A percentile compares a stretch with the other conserved stretches of the same genome.
These are phyloP conservation scores for Limnomonas spitsbergensis DNA, from an alignment of 139 green algal species.

Conservation along the genomic window DNA sequence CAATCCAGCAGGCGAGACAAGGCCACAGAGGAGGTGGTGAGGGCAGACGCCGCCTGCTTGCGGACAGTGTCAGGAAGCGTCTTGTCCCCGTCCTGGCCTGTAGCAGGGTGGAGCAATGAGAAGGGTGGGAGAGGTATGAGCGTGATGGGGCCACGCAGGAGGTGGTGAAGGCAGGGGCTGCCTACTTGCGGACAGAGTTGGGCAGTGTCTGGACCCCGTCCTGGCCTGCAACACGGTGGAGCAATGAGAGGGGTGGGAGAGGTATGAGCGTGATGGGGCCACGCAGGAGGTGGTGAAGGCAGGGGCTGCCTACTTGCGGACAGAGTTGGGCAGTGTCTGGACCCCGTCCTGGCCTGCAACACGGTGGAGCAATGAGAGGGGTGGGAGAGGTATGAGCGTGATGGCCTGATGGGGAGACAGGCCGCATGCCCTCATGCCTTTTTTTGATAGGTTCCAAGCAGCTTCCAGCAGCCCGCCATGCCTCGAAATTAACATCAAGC, in stretches of 20 bases:
- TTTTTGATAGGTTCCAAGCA: too few relatives aligned
- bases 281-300: slow-evolving; percentile 25
- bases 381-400: not conserved
- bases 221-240: not conserved
- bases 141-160: slow-evolving; percentile 8
- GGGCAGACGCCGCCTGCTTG: slow-evolving; percentile 23
- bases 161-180: slow-evolving; percentile 36
- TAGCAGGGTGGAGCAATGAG: not conserved
- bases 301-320: too few relatives aligned
- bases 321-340: too few relatives aligned
- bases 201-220: slow-evolving; percentile 28
- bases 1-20: slow-evolving; percentile 3
- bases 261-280: slow-evolving; percentile 10
- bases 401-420: too few relatives aligned
- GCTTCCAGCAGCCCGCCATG: too few relatives aligned
- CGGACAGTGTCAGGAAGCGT: slow-evolving; percentile 22
- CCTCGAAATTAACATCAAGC: too few relatives aligned
- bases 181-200: slow-evolving; percentile 13
- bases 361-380: not conserved
- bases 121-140: not conserved
- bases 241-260: not conserved
- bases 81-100: slow-evolving; percentile 29
- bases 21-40: slow-evolving; percentile 23
- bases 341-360: too few relatives aligned
- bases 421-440: too few relatives aligned